Percentiles rank a stretch among this genome's conserved stretches.
phyloP scores from a whole-genome alignment of 495 filamentous ascomycete genomes.

The Clavariopsis aquatica region DNA sequence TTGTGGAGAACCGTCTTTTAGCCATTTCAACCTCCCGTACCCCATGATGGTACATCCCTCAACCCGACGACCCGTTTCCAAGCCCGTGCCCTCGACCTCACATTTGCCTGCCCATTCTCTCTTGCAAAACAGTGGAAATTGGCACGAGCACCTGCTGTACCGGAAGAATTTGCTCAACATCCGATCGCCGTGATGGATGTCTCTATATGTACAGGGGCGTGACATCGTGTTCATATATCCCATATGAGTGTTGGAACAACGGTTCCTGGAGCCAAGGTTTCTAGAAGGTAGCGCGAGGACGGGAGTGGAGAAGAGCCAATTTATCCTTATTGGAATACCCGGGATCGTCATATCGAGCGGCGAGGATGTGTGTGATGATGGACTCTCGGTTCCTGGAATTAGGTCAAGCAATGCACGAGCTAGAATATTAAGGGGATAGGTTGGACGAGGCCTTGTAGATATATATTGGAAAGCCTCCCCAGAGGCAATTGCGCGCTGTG shows the following conservation, averaged over 20 bases:
- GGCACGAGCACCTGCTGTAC: background rate
- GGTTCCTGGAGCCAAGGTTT: background rate
- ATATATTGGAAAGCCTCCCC: constrained; percentile 16
- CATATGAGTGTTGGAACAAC: background rate
- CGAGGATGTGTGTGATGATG: constrained; percentile 9
- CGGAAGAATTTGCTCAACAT: constrained; percentile 28
- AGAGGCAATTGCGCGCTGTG: background rate
- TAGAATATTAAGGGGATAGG: constrained; percentile 31
- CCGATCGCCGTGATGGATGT: background rate
- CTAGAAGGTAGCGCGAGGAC: constrained; percentile 10
- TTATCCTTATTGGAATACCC: constrained; percentile 35
- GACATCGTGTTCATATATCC: constrained; percentile 11
- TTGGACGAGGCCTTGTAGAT: background rate
- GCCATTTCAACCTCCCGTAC: constrained; percentile 9
- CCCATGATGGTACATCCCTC: constrained; percentile 2
- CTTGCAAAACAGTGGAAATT: background rate
- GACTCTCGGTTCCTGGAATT: background rate
- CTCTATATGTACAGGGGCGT: background rate
- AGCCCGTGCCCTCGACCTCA: background rate
- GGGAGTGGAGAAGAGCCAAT: constrained; percentile 1
- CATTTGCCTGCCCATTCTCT: background rate
- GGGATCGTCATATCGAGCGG: constrained; percentile 33
- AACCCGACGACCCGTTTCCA: constrained; percentile 27
- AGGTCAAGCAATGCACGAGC: background rate
- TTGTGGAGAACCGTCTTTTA: constrained; percentile 15